Evolutionary conservation across 1,284 basidiomycete genomes (phyloP), one percentile per base, ranked within the genome.

Genomic region (Peniophora sp.): DNA sequence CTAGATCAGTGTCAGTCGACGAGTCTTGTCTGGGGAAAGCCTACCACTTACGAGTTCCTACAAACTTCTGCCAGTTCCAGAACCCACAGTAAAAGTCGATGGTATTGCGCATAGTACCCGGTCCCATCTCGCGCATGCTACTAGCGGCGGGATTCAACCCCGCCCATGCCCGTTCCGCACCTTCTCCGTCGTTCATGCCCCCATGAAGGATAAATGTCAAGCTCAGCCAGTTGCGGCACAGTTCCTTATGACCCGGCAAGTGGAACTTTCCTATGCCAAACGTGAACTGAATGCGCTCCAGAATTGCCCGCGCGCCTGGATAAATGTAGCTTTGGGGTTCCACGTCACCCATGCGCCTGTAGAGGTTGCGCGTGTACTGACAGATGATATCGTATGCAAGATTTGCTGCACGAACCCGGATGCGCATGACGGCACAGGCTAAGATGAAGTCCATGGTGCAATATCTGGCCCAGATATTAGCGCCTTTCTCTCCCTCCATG

Each of bases 211-310:
- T 23, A 38, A 45, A 57, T 46, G 61, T 62, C 20, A 63, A 52
- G 1, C 56, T 62, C 45, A 45, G 62, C 6, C 48, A 47, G 2
- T 49, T 46, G n/a, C 60, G 59, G 22, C 56, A 54, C 9, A 17
- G 17, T 0, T 35, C 49, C 20, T 49, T 39, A 27, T 63, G 60
- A 10, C 49, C 55, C 11, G 47, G 20, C 12, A 57, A 49, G 45
- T 62, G 59, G 14, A 56, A 53, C 51, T 61, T 61, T 0, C 56
- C 60, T 14, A 62, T 56, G 3, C 48, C 47, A 23, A 45, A 60
- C 8, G 50, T 50, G 34, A 32, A 61, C 36, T 36, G 34, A 10
- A n/a, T 10, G 10, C 34, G 10, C 10, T n/a, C 10, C 10, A 36
- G 10, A n/a, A 10, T n/a, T 10, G 10, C n/a, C 10, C 34, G 34